Percentiles rank a stretch among this genome's conserved stretches.
These are phyloP conservation scores for Trichoderma virens DNA, from an alignment of 495 filamentous ascomycete genomes.

Conservation along the genomic window DNA sequence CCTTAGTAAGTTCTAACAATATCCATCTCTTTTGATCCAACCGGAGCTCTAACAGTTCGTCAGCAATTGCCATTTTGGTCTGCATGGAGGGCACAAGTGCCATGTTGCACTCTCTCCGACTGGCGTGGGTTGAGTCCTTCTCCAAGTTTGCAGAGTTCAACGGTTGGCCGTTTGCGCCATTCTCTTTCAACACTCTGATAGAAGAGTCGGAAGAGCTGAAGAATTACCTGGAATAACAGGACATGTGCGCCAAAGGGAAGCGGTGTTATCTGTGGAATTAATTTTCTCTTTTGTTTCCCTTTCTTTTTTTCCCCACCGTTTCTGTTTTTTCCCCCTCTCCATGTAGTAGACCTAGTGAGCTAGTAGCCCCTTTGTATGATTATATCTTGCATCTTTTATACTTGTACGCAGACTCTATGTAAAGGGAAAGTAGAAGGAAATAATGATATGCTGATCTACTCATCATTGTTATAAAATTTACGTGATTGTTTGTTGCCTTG, in stretches of 20 bases:
- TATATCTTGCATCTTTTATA: background rate
- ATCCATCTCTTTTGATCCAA: too few species aligned
- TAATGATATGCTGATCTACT: background rate
- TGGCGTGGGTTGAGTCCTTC: constrained; percentile 99
- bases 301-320: too few species aligned
- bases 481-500: background rate
- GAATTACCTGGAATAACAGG: constrained; percentile 33
- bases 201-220: constrained; percentile 66
- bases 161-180: constrained; percentile 83
- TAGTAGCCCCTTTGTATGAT: background rate
- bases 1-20: constrained; percentile 41
- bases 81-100: constrained; percentile 84
- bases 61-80: constrained; percentile 34
- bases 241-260: background rate
- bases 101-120: constrained; percentile 87
- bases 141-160: constrained; percentile 98
- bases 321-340: background rate
- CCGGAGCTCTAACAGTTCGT: constrained; percentile 7
- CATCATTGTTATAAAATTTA: background rate
- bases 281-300: background rate
- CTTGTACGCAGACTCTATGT: background rate
- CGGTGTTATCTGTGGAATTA: background rate
- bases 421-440: background rate
- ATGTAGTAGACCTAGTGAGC: constrained; percentile 8
- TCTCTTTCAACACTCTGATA: constrained; percentile 79